Conservation (phyloP, 768 basidiomycete genomes). For the Solioccasus polychromus region DNA sequence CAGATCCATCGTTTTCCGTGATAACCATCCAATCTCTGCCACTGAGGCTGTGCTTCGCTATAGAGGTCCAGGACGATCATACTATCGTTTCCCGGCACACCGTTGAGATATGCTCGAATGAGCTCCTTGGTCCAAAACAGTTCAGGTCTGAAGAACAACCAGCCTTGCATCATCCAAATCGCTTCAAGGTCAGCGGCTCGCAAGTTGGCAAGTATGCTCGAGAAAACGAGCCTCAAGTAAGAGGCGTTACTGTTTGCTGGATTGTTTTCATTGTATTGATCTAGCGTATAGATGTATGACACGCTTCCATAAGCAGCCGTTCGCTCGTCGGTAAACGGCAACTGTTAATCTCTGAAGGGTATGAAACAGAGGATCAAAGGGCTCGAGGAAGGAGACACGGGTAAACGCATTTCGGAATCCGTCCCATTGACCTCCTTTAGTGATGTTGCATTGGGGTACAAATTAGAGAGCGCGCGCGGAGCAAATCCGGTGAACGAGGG, state of each 20-base stretch:
- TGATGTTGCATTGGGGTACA: conserved; percentile 37
- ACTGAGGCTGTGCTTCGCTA: conserved; percentile 39
- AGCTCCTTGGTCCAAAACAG: conserved; percentile 40
- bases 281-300: conserved; percentile 42
- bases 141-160: conserved; percentile 37
- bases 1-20: conserved; percentile 41
- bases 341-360: conserved; percentile 36
- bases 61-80: conserved; percentile 43
- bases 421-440: conserved; percentile 34
- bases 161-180: conserved; percentile 42
- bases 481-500: conserved; percentile 43
- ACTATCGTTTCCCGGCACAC: conserved; percentile 34
- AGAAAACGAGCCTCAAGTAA: conserved; percentile 34
- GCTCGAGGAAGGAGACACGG: conserved; percentile 40
- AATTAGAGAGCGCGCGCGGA: conserved; percentile 28
- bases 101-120: conserved; percentile 38
- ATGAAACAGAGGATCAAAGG: conserved; percentile 38
- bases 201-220: conserved; percentile 35
- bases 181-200: conserved; percentile 39
- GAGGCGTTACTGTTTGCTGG: conserved; percentile 32
- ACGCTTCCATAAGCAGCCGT: conserved; percentile 35
- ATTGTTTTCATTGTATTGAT: conserved; percentile 43
- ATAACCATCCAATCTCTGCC: conserved; percentile 39
- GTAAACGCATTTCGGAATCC: conserved; percentile 33
- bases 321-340: conserved; percentile 40